Conservation (phyloP, 768 basidiomycete species). For the Boletus insuetus region DNA sequence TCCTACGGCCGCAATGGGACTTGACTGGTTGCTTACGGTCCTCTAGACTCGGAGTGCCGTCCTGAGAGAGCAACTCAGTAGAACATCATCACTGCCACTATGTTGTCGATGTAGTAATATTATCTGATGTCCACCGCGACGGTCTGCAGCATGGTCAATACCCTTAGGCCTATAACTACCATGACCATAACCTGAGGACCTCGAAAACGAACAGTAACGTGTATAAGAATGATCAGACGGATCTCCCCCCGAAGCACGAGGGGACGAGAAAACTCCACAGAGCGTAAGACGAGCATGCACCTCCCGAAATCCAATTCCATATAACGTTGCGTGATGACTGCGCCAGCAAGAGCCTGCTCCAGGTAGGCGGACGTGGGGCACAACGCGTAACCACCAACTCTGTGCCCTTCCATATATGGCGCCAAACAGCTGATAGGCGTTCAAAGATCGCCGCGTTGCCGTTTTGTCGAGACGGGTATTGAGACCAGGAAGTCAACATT, state of each 20-base stretch:
- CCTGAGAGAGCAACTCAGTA: too few species aligned
- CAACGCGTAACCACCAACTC: conserved; percentile 51
- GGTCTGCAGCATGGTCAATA: too few species aligned
- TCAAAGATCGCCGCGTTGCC: conserved; percentile 47
- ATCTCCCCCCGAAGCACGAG: conserved; percentile 44
- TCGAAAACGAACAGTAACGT: conserved; percentile 38
- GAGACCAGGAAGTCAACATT: conserved; percentile 42
- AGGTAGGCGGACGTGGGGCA: conserved; percentile 69
- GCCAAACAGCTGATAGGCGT: conserved; percentile 48
- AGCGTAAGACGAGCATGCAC: conserved; percentile 36
- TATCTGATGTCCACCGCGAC: too few species aligned
- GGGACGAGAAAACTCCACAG: conserved; percentile 50
- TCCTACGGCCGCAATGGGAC: too few species aligned
- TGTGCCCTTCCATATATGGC: conserved; percentile 51
- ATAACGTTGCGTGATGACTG: conserved; percentile 37
- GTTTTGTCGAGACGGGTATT: conserved; percentile 37
- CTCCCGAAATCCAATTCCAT: conserved; percentile 33
- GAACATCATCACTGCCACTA: too few species aligned
- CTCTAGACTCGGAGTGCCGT: too few species aligned
- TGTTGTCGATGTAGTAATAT: too few species aligned
- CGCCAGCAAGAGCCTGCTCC: conserved; percentile 51
- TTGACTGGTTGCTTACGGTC: too few species aligned
- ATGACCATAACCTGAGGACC: too few species aligned
- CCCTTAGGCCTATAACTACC: too few species aligned
- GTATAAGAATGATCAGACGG: conserved; percentile 35